These are phyloP conservation scores for Phytophthora vignae DNA, from an alignment of 352 stramenopile species.

Conservation along the genomic window DNA sequence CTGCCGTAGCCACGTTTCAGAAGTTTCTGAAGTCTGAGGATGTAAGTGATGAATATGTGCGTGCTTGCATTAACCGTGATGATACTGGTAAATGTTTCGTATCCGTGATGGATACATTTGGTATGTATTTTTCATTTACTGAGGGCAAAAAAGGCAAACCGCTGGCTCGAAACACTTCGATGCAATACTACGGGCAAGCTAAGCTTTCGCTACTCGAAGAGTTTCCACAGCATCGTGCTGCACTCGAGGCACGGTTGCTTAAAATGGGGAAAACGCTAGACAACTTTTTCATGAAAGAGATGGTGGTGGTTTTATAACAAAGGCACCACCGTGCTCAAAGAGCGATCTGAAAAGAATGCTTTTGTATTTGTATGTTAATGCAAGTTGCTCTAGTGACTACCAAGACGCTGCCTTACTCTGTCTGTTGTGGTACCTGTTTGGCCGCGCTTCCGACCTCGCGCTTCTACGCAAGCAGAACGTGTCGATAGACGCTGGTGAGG, in stretches of 20 bases:
- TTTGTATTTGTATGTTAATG: too few species aligned
- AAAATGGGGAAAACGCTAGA: constrained; percentile 7
- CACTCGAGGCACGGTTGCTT: constrained; percentile 12
- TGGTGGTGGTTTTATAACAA: too few species aligned
- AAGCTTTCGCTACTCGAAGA: constrained; percentile 12
- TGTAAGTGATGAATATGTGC: too few species aligned
- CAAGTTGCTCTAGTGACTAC: too few species aligned
- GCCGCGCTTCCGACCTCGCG: constrained; percentile 34
- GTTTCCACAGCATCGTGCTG: constrained; percentile 17
- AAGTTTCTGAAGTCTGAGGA: too few species aligned
- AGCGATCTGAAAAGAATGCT: too few species aligned
- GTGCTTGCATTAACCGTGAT: constrained; percentile 13
- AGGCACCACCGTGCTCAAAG: too few species aligned
- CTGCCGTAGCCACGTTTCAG: too few species aligned
- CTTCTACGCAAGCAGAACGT: constrained; percentile 31
- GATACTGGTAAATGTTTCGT: constrained; percentile 23
- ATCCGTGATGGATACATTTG: constrained; percentile 29
- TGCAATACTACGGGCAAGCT: constrained; percentile 21
- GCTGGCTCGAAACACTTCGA: not conserved
- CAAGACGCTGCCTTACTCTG: too few species aligned
- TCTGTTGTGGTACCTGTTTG: too few species aligned
- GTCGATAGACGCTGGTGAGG: constrained; percentile 15
- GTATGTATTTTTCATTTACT: constrained; percentile 33
- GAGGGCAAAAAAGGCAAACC: constrained; percentile 5
- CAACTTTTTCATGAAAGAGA: constrained; percentile 27